phyloP scores from a whole-genome alignment of 371 early-diverging fungal genomes.

The Mortierella polycephala region DNA sequence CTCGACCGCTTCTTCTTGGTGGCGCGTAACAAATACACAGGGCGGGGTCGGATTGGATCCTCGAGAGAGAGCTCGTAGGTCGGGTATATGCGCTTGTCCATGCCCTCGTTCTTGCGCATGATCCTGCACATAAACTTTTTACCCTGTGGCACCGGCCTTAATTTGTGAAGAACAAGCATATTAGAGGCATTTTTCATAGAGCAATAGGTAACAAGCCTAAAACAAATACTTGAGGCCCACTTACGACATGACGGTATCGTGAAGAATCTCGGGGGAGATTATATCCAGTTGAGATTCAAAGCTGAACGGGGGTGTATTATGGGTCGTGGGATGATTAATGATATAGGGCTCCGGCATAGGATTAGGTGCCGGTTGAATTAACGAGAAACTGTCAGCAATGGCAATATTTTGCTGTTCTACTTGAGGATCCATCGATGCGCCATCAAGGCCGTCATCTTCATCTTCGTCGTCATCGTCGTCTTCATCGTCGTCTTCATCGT shows the following conservation, averaged over 20 bases:
- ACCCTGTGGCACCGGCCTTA: slow-evolving; percentile 79
- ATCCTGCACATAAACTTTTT: slow-evolving; percentile 81
- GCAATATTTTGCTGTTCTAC: not conserved
- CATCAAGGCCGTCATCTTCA: not conserved
- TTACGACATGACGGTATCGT: slow-evolving; percentile 52
- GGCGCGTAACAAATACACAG: slow-evolving; percentile 72
- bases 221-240: not conserved
- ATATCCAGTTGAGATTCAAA: slow-evolving; percentile 32
- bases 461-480: slow-evolving; percentile 9
- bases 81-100: slow-evolving; percentile 75
- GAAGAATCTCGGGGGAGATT: slow-evolving; percentile 37
- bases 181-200: not conserved
- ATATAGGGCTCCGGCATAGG: slow-evolving; percentile 45
- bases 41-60: slow-evolving; percentile 50
- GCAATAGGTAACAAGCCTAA: not conserved
- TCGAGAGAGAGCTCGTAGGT: slow-evolving; percentile 81
- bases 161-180: not conserved
- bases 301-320: slow-evolving; percentile 35
- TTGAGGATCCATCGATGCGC: not conserved
- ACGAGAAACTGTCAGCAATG: not conserved
- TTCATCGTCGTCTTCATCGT: slow-evolving; percentile 14
- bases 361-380: slow-evolving; percentile 38
- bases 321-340: slow-evolving; percentile 36
- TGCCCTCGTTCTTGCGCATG: slow-evolving; percentile 73
- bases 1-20: slow-evolving; percentile 77